Evolutionary conservation across 2,329 filamentous ascomycete species (phyloP).

Genomic region (Teratosphaeria viscida): DNA sequence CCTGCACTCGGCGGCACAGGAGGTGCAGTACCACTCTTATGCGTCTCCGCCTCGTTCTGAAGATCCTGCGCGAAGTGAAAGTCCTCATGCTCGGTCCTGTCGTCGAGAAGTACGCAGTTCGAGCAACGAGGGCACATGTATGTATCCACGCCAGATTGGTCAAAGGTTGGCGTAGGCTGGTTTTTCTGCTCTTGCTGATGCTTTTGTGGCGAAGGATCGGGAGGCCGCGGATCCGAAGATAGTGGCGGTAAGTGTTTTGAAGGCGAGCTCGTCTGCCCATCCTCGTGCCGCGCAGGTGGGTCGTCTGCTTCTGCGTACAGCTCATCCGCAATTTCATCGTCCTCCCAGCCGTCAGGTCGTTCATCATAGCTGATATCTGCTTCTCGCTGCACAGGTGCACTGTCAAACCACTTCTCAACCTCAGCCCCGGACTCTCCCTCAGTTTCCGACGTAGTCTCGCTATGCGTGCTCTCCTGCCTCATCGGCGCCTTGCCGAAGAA

Average conservation of each 20-base stretch:
- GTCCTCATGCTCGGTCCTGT: conserved; percentile 70
- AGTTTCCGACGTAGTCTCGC: conserved; percentile 6
- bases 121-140: conserved; percentile 58
- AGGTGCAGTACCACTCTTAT: not conserved
- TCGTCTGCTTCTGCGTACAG: not conserved
- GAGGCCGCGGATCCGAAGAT: not conserved
- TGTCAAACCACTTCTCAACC: not conserved
- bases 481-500: conserved; percentile 22
- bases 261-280: not conserved
- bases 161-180: not conserved
- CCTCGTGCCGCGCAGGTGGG: not conserved
- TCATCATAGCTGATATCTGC: not conserved
- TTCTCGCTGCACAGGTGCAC: not conserved
- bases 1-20: conserved; percentile 12
- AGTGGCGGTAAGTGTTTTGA: not conserved
- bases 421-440: conserved; percentile 3
- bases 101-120: conserved; percentile 43
- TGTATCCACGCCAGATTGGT: conserved; percentile 13
- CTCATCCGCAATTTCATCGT: not conserved
- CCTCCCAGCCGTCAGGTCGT: not conserved
- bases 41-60: conserved; percentile 49
- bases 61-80: conserved; percentile 92
- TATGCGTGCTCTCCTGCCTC: conserved; percentile 6
- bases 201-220: not conserved
- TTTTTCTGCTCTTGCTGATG: not conserved